A percentile compares a stretch with the other conserved stretches of the same genome.
Evolutionary conservation across 306 rosid genomes (phyloP).

Genomic region (Fagus crenata): DNA sequence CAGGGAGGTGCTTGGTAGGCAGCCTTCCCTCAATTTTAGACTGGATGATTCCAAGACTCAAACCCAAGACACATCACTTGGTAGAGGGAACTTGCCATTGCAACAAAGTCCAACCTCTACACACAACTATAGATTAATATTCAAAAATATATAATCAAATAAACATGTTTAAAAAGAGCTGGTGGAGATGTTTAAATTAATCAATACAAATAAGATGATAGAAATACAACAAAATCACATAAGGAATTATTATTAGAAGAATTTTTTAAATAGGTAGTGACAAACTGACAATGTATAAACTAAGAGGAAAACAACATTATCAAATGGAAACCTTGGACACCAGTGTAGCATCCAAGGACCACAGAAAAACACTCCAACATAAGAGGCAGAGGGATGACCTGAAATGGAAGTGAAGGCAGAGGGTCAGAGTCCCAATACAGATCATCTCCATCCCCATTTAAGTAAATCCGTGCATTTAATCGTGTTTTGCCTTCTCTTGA

Average conservation of each 20-base stretch:
- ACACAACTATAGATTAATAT: neutral
- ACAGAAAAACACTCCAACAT: slow-evolving; percentile 13
- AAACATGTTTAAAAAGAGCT: neutral
- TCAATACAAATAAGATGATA: too few relatives aligned
- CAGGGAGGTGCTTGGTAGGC: too few relatives aligned
- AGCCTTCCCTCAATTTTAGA: too few relatives aligned
- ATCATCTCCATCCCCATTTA: slow-evolving; percentile 62
- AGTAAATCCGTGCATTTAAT: slow-evolving; percentile 79
- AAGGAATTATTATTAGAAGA: neutral
- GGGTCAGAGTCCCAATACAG: slow-evolving; percentile 61
- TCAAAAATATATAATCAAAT: neutral
- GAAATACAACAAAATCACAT: neutral
- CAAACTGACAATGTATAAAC: neutral
- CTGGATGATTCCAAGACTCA: too few relatives aligned
- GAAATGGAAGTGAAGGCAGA: slow-evolving; percentile 96
- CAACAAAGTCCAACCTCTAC: too few relatives aligned
- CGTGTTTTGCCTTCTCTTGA: slow-evolving; percentile 92
- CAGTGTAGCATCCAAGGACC: slow-evolving; percentile 6
- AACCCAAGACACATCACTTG: too few relatives aligned
- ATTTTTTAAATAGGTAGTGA: neutral
- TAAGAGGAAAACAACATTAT: slow-evolving; percentile 6
- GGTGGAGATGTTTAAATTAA: neutral
- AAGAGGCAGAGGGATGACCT: slow-evolving; percentile 54
- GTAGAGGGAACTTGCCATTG: too few relatives aligned
- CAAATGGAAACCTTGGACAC: slow-evolving; percentile 18